Base-by-base conservation (phyloP, 495 filamentous ascomycete species). In the Penicillium turbatum region DNA sequence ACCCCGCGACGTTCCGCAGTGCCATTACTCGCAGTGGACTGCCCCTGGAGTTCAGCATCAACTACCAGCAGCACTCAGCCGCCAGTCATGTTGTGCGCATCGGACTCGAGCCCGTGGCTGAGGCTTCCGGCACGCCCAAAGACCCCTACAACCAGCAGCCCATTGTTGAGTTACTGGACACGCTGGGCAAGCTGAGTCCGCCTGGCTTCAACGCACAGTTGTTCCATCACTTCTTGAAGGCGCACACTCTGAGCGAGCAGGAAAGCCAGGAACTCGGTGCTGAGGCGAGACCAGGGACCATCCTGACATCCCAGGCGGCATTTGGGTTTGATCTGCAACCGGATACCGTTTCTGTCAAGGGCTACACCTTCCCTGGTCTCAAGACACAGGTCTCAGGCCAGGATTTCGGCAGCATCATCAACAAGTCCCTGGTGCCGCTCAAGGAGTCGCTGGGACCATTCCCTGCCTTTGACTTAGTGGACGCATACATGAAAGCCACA, bases 301-400 rank as follows among this genome's bases (percentile, higher is more conserved):
- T 38, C 5, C n/a, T 48, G 7, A 41, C 35, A 10, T 54, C 56
- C 3, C 52, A 60, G n/a, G 27, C 26, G 0, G 54, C 51, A 1
- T 55, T 60, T 30, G 61, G 61, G 7, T 64, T 64, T 38, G 61
- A 64, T 16, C 19, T 58, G 2, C 45, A 46, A 35, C n/a, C 27
- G 0, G 39, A 40, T 2, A 17, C 15, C 1, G 37, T 59, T 15
- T 45, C 49, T 5, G 52, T 61, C 34, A 64, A 64, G 48, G 57
- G 61, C 0, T 64, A 64, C 16, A 48, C 47, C 13, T 53, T 58
- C 21, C 54, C 55, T 0, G 17, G 32, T 3, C n/a, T 39, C 6
- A 51, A 37, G 32, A 24, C 21, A 4, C 21, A 24, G 21, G 21
- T 24, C 2, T 24, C 21, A 24, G 4, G 4, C 2, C 21, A 24